Evolutionary conservation across 148 eudicot genomes (phyloP).

Genomic region (Talinum fruticosum): DNA sequence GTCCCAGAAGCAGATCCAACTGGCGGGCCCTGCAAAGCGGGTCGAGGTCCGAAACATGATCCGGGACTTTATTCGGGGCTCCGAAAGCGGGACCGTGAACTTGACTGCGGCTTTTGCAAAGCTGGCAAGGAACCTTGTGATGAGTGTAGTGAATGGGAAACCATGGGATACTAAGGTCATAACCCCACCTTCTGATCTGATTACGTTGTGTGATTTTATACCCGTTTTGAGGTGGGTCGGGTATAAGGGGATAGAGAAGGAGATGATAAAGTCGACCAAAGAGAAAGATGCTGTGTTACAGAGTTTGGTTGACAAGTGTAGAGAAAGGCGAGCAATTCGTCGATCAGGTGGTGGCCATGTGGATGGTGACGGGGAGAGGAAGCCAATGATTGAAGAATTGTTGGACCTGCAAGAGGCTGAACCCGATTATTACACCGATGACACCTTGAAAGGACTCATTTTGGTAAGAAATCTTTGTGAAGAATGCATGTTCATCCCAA

Average conservation of each 20-base stretch:
- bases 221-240: constrained; percentile 44
- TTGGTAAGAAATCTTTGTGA: constrained; percentile 33
- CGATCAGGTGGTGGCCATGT: background rate
- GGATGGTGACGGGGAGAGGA: background rate
- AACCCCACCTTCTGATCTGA: background rate
- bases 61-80: background rate
- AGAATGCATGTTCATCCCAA: too few species aligned
- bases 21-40: background rate
- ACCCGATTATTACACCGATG: constrained; percentile 35
- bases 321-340: constrained; percentile 26
- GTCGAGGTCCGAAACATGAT: constrained; percentile 9
- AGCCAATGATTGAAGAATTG: constrained; percentile 35
- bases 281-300: constrained; percentile 35
- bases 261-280: constrained; percentile 8
- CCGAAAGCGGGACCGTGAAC: constrained; percentile 14
- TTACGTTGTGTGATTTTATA: constrained; percentile 31
- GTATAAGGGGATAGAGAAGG: constrained; percentile 34
- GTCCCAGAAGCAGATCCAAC: constrained; percentile 18
- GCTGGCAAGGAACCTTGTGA: constrained; percentile 18
- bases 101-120: constrained; percentile 19
- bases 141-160: constrained; percentile 31
- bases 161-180: constrained; percentile 5
- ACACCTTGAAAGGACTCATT: constrained; percentile 33
- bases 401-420: constrained; percentile 33
- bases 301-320: constrained; percentile 28